Conservation (phyloP, 768 basidiomycete species). For the Trametes cubensis region DNA sequence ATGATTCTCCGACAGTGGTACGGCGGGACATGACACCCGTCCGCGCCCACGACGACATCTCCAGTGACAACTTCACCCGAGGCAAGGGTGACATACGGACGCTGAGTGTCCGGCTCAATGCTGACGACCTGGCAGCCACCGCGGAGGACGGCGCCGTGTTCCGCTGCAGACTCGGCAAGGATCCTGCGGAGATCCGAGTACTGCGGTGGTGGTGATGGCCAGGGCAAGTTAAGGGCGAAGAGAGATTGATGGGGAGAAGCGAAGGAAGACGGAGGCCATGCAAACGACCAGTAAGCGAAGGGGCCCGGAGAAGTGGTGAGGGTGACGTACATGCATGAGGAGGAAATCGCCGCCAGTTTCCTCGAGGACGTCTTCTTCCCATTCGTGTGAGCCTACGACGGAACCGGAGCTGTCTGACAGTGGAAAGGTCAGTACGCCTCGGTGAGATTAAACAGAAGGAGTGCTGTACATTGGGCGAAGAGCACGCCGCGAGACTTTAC, state of each 20-base stretch:
- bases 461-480: constrained; percentile 25
- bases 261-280: background rate
- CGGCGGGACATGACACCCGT: constrained; percentile 22
- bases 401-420: constrained; percentile 47
- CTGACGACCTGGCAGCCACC: constrained; percentile 20
- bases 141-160: constrained; percentile 26
- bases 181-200: constrained; percentile 34
- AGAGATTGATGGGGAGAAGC: background rate
- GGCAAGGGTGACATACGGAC: constrained; percentile 31
- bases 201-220: constrained; percentile 14
- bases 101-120: constrained; percentile 12
- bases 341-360: constrained; percentile 53
- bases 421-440: background rate
- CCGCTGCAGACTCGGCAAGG: constrained; percentile 30
- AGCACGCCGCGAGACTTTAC: constrained; percentile 28
- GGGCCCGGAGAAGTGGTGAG: background rate
- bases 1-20: constrained; percentile 18
- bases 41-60: constrained; percentile 36
- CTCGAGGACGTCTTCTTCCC: constrained; percentile 49
- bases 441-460: too few species aligned
- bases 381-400: constrained; percentile 46
- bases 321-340: constrained; percentile 48
- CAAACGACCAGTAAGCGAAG: background rate
- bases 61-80: constrained; percentile 32
- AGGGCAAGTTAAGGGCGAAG: background rate